A percentile compares a stretch with the other conserved stretches of the same genome.
phyloP scores from a whole-genome alignment of 1,284 basidiomycete genomes.

The Rhizopogon hawkerae region DNA sequence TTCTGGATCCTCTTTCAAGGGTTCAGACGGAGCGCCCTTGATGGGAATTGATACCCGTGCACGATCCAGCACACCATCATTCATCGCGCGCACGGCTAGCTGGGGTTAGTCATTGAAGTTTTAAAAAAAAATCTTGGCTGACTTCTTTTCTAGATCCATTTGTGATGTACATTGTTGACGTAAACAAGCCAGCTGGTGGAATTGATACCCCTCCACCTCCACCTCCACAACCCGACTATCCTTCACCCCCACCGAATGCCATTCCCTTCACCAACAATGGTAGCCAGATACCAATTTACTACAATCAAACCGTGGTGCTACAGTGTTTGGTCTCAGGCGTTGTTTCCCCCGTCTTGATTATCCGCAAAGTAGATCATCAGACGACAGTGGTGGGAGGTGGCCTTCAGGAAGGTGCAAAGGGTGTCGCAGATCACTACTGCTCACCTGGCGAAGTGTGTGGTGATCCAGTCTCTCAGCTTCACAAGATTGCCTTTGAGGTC shows the following conservation, averaged over 20 bases:
- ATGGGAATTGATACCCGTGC: constrained; percentile 72
- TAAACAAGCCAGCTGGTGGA: constrained; percentile 68
- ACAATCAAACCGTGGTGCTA: constrained; percentile 92
- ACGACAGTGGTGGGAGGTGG: constrained; percentile 87
- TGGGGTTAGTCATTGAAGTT: constrained; percentile 63
- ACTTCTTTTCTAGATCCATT: constrained; percentile 47
- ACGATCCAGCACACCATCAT: constrained; percentile 68
- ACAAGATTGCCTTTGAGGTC: constrained; percentile 90
- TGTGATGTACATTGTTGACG: constrained; percentile 91
- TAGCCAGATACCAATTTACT: constrained; percentile 79
- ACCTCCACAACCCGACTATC: constrained; percentile 76
- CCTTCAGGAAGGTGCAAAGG: constrained; percentile 72
- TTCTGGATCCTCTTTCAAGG: constrained; percentile 81
- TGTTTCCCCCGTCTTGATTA: constrained; percentile 86
- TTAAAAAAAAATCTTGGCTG: not conserved
- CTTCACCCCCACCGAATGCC: constrained; percentile 82
- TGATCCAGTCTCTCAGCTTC: constrained; percentile 90
- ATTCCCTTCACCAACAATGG: constrained; percentile 75
- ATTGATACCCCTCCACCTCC: constrained; percentile 70
- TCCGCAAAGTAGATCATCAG: constrained; percentile 88
- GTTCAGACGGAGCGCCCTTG: constrained; percentile 79
- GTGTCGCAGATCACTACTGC: constrained; percentile 74
- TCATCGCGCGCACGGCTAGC: constrained; percentile 76
- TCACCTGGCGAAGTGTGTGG: constrained; percentile 81
- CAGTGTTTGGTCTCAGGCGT: constrained; percentile 93